Base-by-base conservation (phyloP, 441 rosid genomes). In the Croton setiger region DNA sequence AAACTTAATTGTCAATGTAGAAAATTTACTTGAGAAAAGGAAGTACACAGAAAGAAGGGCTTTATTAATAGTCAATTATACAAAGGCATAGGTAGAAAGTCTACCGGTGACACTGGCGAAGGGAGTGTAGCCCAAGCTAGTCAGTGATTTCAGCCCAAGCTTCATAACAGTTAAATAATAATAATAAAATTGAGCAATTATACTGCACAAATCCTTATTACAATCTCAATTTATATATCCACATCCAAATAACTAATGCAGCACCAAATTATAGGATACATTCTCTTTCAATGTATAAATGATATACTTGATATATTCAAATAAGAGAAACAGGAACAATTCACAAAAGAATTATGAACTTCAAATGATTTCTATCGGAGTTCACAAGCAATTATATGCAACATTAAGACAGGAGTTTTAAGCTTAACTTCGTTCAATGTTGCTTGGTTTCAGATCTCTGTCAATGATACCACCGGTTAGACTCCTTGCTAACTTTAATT, bases 381-480 rank as follows among this genome's bases (percentile, higher is more conserved):
- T 4, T 35, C 18, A 59, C 68, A 61, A 60, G 66, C 20, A 54
- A 55, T 45, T n/a, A 44, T 11, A 54, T 51, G 48, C 60, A 77
- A n/a, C 45, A 67, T 51, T 33, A 5, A 33, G 35, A 62, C 27
- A 75, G 36, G 62, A 71, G 7, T 55, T 60, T 65, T 27, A 58
- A 52, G 73, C 90, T 86, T 90, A 95, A 98, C 88, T 95, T 63
- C 97, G 82, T 74, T 92, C 98, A 13, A 74, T 76, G 69, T 67
- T 43, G 72, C 97, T 92, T 62, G 99, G 99, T 81, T 92, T 95
- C 77, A 95, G 91, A 86, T 95, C 98, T 86, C 93, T 92, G 81
- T 95, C 97, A 71, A 92, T 95, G 66, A 90, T 92, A 67, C 97
- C 96, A 74, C 97, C 93, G 58, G 92, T 85, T 80, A 95, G 81